These are phyloP conservation scores for Talaromyces proteolyticus DNA, from an alignment of 495 filamentous ascomycete species.

Conservation along the genomic window DNA sequence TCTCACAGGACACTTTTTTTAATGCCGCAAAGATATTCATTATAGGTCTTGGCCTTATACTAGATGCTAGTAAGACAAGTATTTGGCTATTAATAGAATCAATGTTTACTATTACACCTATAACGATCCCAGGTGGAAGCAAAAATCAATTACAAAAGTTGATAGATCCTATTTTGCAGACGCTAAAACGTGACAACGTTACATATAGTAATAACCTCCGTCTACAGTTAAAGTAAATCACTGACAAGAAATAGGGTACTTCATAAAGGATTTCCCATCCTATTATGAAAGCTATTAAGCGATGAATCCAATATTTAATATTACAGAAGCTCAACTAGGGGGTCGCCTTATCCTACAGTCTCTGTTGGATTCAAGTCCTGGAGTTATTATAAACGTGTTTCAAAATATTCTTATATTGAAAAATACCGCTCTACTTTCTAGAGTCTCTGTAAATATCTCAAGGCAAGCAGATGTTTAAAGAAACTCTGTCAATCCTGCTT, in stretches of 20 bases:
- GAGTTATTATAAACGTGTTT: not conserved
- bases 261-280: not conserved
- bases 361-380: not conserved
- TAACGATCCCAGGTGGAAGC: constrained; percentile 6
- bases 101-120: constrained; percentile 7
- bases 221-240: too few relatives aligned
- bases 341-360: not conserved
- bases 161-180: constrained; percentile 2
- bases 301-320: not conserved
- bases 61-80: constrained; percentile 8
- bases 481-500: not conserved
- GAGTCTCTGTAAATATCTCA: not conserved
- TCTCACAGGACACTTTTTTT: not conserved
- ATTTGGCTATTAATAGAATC: constrained; percentile 5
- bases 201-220: not conserved
- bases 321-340: not conserved
- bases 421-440: not conserved
- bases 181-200: not conserved
- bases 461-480: not conserved
- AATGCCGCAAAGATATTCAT: constrained; percentile 4
- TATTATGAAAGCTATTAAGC: not conserved
- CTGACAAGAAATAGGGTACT: not conserved
- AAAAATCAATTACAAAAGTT: constrained; percentile 6
- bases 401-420: not conserved
- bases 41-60: constrained; percentile 2